Evolutionary conservation across 352 stramenopile species (phyloP), one percentile per base, ranked within the genome.

Genomic region (Aphanomyces astaci): DNA sequence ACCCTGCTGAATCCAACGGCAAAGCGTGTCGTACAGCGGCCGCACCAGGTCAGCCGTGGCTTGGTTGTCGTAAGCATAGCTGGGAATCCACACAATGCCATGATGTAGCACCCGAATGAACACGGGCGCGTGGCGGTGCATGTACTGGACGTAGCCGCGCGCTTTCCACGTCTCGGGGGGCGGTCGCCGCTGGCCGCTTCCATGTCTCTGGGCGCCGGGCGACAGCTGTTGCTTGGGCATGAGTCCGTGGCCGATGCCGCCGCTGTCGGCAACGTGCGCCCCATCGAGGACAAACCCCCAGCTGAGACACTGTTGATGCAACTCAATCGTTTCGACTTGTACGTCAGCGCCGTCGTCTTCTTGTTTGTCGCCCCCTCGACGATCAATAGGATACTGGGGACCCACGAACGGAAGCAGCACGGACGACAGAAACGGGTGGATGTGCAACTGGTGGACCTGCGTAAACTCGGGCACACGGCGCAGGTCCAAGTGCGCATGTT

Each of bases 391-490:
- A n/a, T n/a, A n/a, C n/a, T n/a, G n/a, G n/a, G n/a, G n/a, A n/a
- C n/a, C 22, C 3, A 70, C 46, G 30, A 87, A 70, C 0, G 79
- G 84, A 19, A 90, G 51, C 33, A 89, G 84, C 1, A 89, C 80
- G 0, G 84, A 84, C 10, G 81, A 78, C 22, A 92, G 74, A 15
- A 89, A 73, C 3, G 84, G 82, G 39, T 92, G 84, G 51, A 92
- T 84, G 28, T 92, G 81, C 1, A 92, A 72, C 31, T 83, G 83
- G 22, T 83, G 82, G 0, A 90, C 77, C 40, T 81, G 80, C 0
- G 80, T 83, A 63, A 89, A 92, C 71, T 90, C 84, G 4, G 84
- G 84, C n/a, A 92, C 76, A 19, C 82, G 84, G 1, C 80, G 81
- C 27, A 90, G 67, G 31, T 92, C 84, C 28, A 90, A 70, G 4